Evolutionary conservation across 805 yeast species (phyloP), one percentile per base, ranked within the genome.

Genomic region (Candida tibetensis): DNA sequence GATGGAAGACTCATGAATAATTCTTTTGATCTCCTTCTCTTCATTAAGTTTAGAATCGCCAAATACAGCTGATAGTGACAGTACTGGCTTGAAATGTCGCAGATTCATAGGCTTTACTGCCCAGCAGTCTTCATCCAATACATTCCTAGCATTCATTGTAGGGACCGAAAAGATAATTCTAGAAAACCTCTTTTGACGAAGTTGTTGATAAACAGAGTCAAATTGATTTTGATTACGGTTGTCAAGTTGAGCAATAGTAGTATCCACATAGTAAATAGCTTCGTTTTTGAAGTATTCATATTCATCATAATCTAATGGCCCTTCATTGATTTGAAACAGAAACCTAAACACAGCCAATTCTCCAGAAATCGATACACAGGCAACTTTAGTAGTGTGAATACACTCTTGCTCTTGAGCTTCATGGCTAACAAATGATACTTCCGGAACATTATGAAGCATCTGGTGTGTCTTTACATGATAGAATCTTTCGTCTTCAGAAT

Each of bases 371-470:
- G 78, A 70, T 0, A 66, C 68, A 31, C 71, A 62, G 4, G 62
- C 37, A 1, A 57, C 51, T n/a, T 47, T 45, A 4, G 72, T 49
- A 3, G 60, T 59, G 32, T 64, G 63, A 7, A 41, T 46, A 1
- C 18, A 25, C 2, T 40, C 43, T 9, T 49, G 53, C 25, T 7
- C 9, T 0, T 42, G 41, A 10, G 56, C 51, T 6, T 28, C 37
- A 28, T 46, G 48, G 28, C 42, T 44, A 13, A 70, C 44, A 33
- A 79, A 65, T 17, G 71, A 53, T 1, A 77, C 72, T 38, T 69
- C 76, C 4, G 60, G 88, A 8, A 82, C 67, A 48, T 82, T 82
- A 47, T 78, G 81, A 5, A 66, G 49, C 13, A 82, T 42, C 30
- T 64, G 66, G 28, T 68, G 72, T 1, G 77, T 57, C 23, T 55